Evolutionary conservation across 208 protist genomes (phyloP), one percentile per base, ranked within the genome.

Genomic region (Plasmodiophora brassicae): DNA sequence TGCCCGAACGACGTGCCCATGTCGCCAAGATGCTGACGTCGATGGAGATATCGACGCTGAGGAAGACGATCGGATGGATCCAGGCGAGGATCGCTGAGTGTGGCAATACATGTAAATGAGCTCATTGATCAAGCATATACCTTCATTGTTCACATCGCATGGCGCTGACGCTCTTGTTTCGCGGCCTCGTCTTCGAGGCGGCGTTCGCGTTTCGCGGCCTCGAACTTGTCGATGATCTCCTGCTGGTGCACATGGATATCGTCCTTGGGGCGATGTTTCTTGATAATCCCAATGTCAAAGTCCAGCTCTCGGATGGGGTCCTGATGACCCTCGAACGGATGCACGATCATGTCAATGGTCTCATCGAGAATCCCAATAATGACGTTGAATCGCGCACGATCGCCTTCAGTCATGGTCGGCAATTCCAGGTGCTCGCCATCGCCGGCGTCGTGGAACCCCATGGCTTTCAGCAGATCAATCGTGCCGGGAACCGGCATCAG

Each of bases 171-270:
- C n/a, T n/a, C n/a, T n/a, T n/a, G n/a, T n/a, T n/a, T n/a, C n/a
- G n/a, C n/a, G n/a, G n/a, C n/a, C n/a, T n/a, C n/a, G n/a, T 78
- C 32, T 5, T 78, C 65, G 5, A 78, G 5, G 20, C 41, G 20
- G n/a, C 65, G 65, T 32, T 78, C 65, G 10, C 65, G 65, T 32
- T 78, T 78, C 5, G 65, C 65, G n/a, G 65, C 65, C n/a, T 78
- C 65, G n/a, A 78, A 44, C n/a, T 78, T 78, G 10, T 5, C 65
- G 32, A 36, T 8, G 5, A 78, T 78, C n/a, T 5, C 65, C 5
- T 14, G 10, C n/a, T 78, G 14, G 5, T 32, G 14, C n/a, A 5
- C n/a, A 32, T 78, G 10, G 65, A n/a, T n/a, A 38, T 78, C n/a
- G 10, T 78, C 65, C 5, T 78, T 78, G 20, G 10, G n/a, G 5